These are phyloP conservation scores for Mucor saturninus DNA, from an alignment of 371 early-diverging fungal genomes.

Conservation along the genomic window DNA sequence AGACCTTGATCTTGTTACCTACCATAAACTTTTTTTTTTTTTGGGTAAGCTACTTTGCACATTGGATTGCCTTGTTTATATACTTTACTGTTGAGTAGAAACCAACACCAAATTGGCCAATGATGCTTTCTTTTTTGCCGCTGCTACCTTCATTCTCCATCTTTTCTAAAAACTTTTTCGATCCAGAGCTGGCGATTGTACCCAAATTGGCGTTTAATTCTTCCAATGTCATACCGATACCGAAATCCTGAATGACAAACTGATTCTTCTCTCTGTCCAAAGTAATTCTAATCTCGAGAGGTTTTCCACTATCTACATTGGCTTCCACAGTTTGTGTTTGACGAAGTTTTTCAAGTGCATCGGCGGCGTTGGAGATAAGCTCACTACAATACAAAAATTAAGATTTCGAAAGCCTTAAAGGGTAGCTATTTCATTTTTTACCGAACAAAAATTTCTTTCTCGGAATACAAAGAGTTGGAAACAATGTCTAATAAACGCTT, in stretches of 20 bases:
- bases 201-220: constrained; percentile 93
- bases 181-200: constrained; percentile 95
- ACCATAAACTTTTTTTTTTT: constrained; percentile 73
- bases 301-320: constrained; percentile 61
- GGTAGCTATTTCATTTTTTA: constrained; percentile 30
- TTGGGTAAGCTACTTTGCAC: too few species aligned
- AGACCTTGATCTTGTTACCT: constrained; percentile 82
- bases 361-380: constrained; percentile 97
- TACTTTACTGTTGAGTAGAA: constrained; percentile 77
- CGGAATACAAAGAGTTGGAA: constrained; percentile 87
- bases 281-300: constrained; percentile 82
- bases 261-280: constrained; percentile 76
- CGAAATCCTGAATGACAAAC: constrained; percentile 93
- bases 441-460: constrained; percentile 85
- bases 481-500: constrained; percentile 85
- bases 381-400: constrained; percentile 62
- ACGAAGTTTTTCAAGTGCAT: constrained; percentile 97
- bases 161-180: constrained; percentile 88
- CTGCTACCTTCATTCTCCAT: constrained; percentile 68
- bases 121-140: constrained; percentile 75
- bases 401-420: not conserved
- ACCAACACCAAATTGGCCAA: constrained; percentile 99
- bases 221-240: constrained; percentile 97
- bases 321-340: constrained; percentile 70
- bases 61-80: not conserved